These are phyloP conservation scores for Strobilomyces echinocephalus DNA, from an alignment of 768 basidiomycete species.

Conservation along the genomic window DNA sequence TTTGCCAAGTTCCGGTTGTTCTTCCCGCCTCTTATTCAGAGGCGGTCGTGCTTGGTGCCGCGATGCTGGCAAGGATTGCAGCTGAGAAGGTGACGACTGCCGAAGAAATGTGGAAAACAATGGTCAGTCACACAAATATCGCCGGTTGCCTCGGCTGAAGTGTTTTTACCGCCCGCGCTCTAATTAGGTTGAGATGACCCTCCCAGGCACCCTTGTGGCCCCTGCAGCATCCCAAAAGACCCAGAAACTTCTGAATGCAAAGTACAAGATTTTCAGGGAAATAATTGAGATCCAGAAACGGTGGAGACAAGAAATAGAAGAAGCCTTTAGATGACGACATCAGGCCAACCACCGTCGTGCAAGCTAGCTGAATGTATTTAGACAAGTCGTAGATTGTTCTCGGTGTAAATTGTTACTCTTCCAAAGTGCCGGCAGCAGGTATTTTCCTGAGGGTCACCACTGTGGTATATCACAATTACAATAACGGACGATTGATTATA, in stretches of 20 bases:
- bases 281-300: slow-evolving; percentile 81
- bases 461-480: too few relatives aligned
- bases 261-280: slow-evolving; percentile 92
- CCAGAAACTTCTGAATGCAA: slow-evolving; percentile 76
- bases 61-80: slow-evolving; percentile 90
- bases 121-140: slow-evolving; percentile 46
- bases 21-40: slow-evolving; percentile 71
- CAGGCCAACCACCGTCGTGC: background rate
- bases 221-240: slow-evolving; percentile 61
- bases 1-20: slow-evolving; percentile 77
- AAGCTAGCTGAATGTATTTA: background rate
- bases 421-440: too few relatives aligned
- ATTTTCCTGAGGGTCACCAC: too few relatives aligned
- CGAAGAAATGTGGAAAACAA: slow-evolving; percentile 81
- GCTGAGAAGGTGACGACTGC: slow-evolving; percentile 55
- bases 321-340: slow-evolving; percentile 32
- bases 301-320: slow-evolving; percentile 79
- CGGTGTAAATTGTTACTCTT: too few relatives aligned
- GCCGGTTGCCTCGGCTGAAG: background rate
- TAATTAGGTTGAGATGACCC: slow-evolving; percentile 84
- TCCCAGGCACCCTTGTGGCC: slow-evolving; percentile 63
- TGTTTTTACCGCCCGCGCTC: background rate
- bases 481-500: too few relatives aligned
- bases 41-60: slow-evolving; percentile 88
- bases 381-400: background rate